Conservation (phyloP, 2,329 filamentous ascomycete species). For the Nannizziopsis arthrosporioides region DNA sequence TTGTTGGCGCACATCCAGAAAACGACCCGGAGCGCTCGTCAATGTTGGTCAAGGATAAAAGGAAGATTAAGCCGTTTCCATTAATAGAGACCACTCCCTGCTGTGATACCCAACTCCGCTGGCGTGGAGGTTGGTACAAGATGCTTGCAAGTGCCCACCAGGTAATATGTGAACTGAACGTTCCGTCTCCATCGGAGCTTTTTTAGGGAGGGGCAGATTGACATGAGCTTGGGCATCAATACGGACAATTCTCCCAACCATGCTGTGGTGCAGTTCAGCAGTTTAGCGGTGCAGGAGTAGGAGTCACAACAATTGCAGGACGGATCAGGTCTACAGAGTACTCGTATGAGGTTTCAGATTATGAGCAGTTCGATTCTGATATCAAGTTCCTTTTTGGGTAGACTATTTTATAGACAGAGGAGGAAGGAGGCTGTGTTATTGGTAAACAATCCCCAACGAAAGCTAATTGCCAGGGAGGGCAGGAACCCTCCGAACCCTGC, state of each 20-base stretch:
- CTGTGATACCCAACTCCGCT: too few relatives aligned
- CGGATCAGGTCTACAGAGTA: too few relatives aligned
- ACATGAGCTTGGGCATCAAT: not conserved
- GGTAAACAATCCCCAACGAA: constrained; percentile 7
- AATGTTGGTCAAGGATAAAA: too few relatives aligned
- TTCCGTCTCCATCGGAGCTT: not conserved
- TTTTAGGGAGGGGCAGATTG: not conserved
- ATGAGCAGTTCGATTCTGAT: too few relatives aligned
- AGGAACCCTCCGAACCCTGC: not conserved
- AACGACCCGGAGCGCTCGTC: not conserved
- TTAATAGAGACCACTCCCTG: too few relatives aligned
- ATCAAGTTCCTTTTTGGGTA: too few relatives aligned
- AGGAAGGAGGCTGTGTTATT: not conserved
- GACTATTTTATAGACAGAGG: too few relatives aligned
- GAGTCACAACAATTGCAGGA: too few relatives aligned
- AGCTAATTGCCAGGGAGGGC: not conserved
- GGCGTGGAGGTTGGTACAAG: too few relatives aligned
- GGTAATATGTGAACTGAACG: not conserved
- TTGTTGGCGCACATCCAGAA: not conserved
- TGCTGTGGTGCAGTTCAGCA: not conserved
- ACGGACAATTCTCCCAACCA: not conserved
- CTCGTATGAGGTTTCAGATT: too few relatives aligned
- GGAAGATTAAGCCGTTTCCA: too few relatives aligned
- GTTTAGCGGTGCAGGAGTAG: not conserved
- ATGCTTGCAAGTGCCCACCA: too few relatives aligned